A percentile compares a stretch with the other conserved stretches of the same genome.
phyloP scores from a whole-genome alignment of 257 asterid species.

The Nicotiana paniculata region DNA sequence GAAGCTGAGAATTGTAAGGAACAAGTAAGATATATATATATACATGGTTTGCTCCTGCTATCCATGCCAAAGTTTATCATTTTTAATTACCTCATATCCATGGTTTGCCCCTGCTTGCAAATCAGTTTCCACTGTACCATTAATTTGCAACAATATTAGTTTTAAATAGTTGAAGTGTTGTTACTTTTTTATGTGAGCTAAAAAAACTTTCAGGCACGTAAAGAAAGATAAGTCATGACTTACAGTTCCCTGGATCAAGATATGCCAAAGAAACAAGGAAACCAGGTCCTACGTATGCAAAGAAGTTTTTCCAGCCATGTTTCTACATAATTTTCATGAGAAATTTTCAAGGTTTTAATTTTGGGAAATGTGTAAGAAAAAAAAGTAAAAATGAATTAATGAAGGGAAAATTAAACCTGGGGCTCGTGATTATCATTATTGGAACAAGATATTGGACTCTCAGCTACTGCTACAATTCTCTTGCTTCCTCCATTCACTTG shows the following conservation, averaged over 20 bases:
- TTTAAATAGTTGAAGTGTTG: neutral
- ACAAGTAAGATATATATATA: neutral
- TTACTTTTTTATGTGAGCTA: neutral
- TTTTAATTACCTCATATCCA: conserved; percentile 54
- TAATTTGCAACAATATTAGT: neutral
- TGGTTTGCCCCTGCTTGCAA: conserved; percentile 90
- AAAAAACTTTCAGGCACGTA: neutral
- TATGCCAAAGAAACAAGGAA: conserved; percentile 88
- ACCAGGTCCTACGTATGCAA: conserved; percentile 78
- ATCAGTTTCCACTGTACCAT: conserved; percentile 80
- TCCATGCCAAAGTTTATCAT: neutral
- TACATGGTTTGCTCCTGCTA: conserved; percentile 80
- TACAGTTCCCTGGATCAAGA: conserved; percentile 91
- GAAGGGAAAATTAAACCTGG: conserved; percentile 6
- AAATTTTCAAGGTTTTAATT: neutral
- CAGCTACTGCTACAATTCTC: conserved; percentile 32
- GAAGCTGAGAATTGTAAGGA: conserved; percentile 39
- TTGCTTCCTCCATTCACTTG: conserved; percentile 30
- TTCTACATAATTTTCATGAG: conserved; percentile 25
- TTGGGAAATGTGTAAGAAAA: neutral
- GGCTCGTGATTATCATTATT: conserved; percentile 15
- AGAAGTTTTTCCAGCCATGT: conserved; percentile 76
- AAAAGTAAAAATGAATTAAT: neutral
- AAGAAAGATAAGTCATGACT: conserved; percentile 1
- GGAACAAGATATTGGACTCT: conserved; percentile 26